Evolutionary conservation across 108 stramenopile genomes (phyloP).

Genomic region (Discostella stelligeroides): DNA sequence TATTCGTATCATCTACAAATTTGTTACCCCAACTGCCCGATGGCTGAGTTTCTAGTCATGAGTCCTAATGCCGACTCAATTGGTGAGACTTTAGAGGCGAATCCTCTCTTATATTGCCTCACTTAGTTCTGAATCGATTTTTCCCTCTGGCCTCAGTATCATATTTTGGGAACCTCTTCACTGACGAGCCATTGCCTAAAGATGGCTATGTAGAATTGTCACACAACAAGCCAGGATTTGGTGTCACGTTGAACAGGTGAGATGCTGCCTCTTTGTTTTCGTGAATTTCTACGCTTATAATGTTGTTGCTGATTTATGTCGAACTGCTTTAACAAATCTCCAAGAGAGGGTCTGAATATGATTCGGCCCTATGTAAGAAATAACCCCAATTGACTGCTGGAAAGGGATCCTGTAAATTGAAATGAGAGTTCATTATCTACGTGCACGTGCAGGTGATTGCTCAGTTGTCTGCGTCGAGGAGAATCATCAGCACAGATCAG

Average conservation of each 20-base stretch:
- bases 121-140: background rate
- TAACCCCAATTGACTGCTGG: background rate
- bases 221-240: slow-evolving; percentile 66
- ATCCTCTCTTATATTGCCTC: background rate
- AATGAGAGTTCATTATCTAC: too few relatives aligned
- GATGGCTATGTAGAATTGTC: slow-evolving; percentile 61
- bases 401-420: too few relatives aligned
- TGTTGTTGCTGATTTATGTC: slow-evolving; percentile 2
- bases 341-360: slow-evolving; percentile 47
- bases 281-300: background rate
- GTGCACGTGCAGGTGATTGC: too few relatives aligned
- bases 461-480: too few relatives aligned
- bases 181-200: slow-evolving; percentile 66
- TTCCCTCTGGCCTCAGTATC: slow-evolving; percentile 22
- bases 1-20: slow-evolving; percentile 76
- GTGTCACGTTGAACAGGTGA: slow-evolving; percentile 62
- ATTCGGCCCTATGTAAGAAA: slow-evolving; percentile 38
- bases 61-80: slow-evolving; percentile 65
- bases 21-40: slow-evolving; percentile 61
- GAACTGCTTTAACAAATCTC: background rate
- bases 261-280: background rate
- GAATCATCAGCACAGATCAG: too few relatives aligned
- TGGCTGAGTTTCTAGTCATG: slow-evolving; percentile 72
- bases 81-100: slow-evolving; percentile 15
- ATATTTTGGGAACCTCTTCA: slow-evolving; percentile 64